These are phyloP conservation scores for Camellia oleifera DNA, from an alignment of 179 eudicot genomes.

Conservation along the genomic window DNA sequence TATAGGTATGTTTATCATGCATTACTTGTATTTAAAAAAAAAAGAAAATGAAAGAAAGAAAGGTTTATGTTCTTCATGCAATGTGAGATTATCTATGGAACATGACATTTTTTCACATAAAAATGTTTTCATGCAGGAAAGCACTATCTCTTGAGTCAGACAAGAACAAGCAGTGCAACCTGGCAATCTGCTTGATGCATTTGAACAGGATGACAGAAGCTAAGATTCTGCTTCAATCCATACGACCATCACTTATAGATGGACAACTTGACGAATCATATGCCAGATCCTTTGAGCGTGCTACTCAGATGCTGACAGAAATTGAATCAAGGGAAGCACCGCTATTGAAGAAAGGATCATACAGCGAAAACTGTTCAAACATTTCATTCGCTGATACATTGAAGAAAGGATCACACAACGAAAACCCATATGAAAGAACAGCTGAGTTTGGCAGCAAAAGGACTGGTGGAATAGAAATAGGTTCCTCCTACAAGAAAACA, in stretches of 20 bases:
- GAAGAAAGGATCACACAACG: slow-evolving; percentile 13
- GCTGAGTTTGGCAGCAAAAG: slow-evolving; percentile 9
- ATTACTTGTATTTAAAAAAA: not conserved
- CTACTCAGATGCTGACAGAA: slow-evolving; percentile 49
- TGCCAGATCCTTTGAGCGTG: slow-evolving; percentile 75
- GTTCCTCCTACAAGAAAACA: slow-evolving; percentile 14
- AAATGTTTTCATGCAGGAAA: slow-evolving; percentile 51
- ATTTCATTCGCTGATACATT: not conserved
- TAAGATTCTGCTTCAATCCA: slow-evolving; percentile 56
- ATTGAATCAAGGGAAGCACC: slow-evolving; percentile 32
- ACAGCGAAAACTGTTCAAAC: not conserved
- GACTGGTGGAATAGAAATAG: slow-evolving; percentile 1
- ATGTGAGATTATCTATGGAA: not conserved
- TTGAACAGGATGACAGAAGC: slow-evolving; percentile 73
- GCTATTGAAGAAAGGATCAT: not conserved
- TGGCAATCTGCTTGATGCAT: slow-evolving; percentile 80
- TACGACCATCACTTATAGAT: slow-evolving; percentile 31
- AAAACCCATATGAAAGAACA: not conserved
- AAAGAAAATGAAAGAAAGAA: no score
- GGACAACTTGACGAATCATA: slow-evolving; percentile 58
- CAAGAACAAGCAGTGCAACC: slow-evolving; percentile 89
- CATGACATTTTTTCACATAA: not conserved
- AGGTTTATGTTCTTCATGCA: no score
- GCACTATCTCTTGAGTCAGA: slow-evolving; percentile 76
- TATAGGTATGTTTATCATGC: slow-evolving; percentile 48